These are phyloP conservation scores for Leishmania guyanensis DNA, from an alignment of 208 protist species.

Conservation along the genomic window DNA sequence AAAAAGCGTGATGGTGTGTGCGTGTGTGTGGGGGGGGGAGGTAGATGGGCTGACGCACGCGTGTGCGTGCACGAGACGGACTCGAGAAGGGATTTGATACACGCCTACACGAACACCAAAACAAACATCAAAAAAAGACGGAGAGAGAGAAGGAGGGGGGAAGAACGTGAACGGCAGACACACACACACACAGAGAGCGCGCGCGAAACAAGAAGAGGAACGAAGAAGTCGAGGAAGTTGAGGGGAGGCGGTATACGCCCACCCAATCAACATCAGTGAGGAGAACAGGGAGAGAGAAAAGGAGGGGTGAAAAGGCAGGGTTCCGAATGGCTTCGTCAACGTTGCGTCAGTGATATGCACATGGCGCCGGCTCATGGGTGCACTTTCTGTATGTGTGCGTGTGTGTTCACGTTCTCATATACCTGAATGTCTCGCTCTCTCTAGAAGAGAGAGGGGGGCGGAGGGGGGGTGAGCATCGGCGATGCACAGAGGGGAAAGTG, in stretches of 20 bases:
- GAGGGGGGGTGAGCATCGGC: not conserved
- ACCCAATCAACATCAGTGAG: too few species aligned
- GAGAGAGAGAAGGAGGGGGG: not conserved
- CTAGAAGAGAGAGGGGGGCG: not conserved
- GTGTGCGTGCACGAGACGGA: too few species aligned
- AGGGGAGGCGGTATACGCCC: too few species aligned
- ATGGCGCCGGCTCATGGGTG: not conserved
- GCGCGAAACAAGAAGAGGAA: too few species aligned
- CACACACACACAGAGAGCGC: too few species aligned
- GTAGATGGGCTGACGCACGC: too few species aligned
- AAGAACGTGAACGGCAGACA: too few species aligned
- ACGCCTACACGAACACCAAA: not conserved
- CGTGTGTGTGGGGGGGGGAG: not conserved
- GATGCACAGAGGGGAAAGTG: not conserved
- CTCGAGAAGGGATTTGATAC: not conserved
- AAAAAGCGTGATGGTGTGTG: not conserved
- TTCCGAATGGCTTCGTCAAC: not conserved
- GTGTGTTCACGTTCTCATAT: not conserved
- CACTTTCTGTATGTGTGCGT: not conserved
- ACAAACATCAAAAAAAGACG: not conserved
- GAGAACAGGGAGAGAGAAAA: not conserved
- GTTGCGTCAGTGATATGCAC: not conserved
- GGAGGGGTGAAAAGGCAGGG: not conserved
- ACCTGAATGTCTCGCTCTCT: not conserved
- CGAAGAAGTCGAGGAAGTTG: too few species aligned